Evolutionary conservation across 2,329 filamentous ascomycete species (phyloP), one percentile per base, ranked within the genome.

Genomic region (Talaromyces albobiverticillius): DNA sequence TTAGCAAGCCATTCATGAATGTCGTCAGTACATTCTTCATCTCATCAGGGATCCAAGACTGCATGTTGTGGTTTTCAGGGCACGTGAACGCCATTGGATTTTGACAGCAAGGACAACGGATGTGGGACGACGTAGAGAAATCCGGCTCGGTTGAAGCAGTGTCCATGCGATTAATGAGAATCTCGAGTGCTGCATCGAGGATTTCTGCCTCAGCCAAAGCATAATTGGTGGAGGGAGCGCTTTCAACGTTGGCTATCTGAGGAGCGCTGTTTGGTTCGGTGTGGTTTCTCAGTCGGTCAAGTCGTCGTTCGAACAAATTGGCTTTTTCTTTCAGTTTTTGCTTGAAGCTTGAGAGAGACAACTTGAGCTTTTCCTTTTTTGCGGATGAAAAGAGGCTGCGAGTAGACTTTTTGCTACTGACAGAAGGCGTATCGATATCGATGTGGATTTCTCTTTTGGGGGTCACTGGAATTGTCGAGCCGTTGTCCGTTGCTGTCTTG

Each of bases 1-100:
- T 55, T 51, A 55, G 53, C 48, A 51, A 5, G 13, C 18, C 13
- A 16, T 55, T 55, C 42, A 55, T 8, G n/a, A n/a, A n/a, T n/a
- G n/a, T n/a, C n/a, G n/a, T n/a, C n/a, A n/a, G n/a, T n/a, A n/a
- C n/a, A n/a, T n/a, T n/a, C n/a, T n/a, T n/a, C n/a, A n/a, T n/a
- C n/a, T n/a, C 26, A 9, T 51, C 38, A 7, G 34, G 14, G 25
- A 47, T 14, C 47, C 42, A 55, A 10, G 34, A 51, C 6, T 14
- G 14, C 9, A 55, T 4, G 34, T 55, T 42, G 32, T 55, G 53
- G 18, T 48, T 48, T 36, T 25, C 11, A 9, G 25, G 32, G 26
- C 53, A 55, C 42, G 36, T 29, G 32, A 49, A 32, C 31, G 36
- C 38, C 47, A 55, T 29, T 20, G 25, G 18, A 25, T 22, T 48